Base-by-base conservation (phyloP, 192 early-diverging fungal genomes). In the Podila horticola region DNA sequence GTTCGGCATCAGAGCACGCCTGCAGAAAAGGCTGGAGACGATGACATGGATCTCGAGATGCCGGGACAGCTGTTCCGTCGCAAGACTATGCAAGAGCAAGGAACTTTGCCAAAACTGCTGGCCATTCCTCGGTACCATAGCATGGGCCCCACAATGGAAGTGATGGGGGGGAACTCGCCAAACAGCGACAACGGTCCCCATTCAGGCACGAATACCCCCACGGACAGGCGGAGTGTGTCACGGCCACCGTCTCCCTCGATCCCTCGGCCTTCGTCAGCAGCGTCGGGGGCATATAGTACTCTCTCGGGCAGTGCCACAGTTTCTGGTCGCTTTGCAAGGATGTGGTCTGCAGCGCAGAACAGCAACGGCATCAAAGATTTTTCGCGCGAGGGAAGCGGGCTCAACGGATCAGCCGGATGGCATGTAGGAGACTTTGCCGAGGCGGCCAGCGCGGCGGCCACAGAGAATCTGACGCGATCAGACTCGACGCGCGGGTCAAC, bases 391-490 rank as follows among this genome's bases (percentile, higher is more conserved):
- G 59, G 45, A 31, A 59, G 59, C 48, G 69, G 64, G 38, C 67
- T 65, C 19, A 69, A 41, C 17, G 48, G 62, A 34, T 22, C 63
- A 29, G 41, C 52, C 24, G 52, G 64, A 13, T 69, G 74, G 74
- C 57, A 59, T n/a, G 65, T 28, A n/a, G 57, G 51, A 10, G 75
- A 79, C 51, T 79, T 79, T 72, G 75, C 69, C 9, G 75, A 72
- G 55, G 62, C 67, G 20, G 45, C 57, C 15, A 68, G 50, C 31
- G 58, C 64, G 12, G 65, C 75, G 5, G 67, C 75, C 4, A 50
- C 70, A 7, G 58, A 67, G 26, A 22, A n/a, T 7, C 36, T 79
- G 58, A 59, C 60, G 33, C 34, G 58, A 17, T 22, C 73, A 8
- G 58, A 74, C 6, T 45, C 26, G 5, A 58, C 20, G 17, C 69